phyloP scores from a whole-genome alignment of 768 basidiomycete species.

The Dioszegia crocea region DNA sequence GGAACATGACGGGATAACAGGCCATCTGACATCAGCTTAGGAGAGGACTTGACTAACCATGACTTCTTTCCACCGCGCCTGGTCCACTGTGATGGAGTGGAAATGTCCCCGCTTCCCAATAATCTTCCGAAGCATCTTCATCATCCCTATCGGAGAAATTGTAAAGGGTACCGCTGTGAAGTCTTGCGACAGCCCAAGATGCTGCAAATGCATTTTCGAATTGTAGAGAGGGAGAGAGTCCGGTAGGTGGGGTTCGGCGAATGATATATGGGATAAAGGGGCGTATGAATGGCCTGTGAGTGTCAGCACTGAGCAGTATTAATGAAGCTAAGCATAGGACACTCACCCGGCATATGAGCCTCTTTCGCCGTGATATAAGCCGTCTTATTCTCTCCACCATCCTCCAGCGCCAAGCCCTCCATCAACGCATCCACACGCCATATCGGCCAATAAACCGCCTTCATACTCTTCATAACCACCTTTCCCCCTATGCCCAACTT shows the following conservation, averaged over 20 bases:
- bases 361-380: conserved; percentile 31
- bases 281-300: conserved; percentile 41
- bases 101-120: conserved; percentile 21
- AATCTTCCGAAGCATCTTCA: conserved; percentile 21
- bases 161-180: conserved; percentile 41
- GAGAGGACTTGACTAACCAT: conserved; percentile 20
- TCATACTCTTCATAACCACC: conserved; percentile 33
- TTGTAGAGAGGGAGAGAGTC: conserved; percentile 28
- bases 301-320: not conserved
- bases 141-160: conserved; percentile 31
- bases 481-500: conserved; percentile 36
- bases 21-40: conserved; percentile 21
- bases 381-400: conserved; percentile 9
- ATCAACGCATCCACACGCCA: conserved; percentile 34
- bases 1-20: conserved; percentile 43
- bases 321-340: too few relatives aligned
- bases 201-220: conserved; percentile 24
- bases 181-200: conserved; percentile 30
- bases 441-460: conserved; percentile 39
- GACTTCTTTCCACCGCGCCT: conserved; percentile 30
- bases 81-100: conserved; percentile 16
- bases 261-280: conserved; percentile 40
- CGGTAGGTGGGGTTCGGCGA: conserved; percentile 30
- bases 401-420: conserved; percentile 1
- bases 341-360: conserved; percentile 41